A percentile compares a stretch with the other conserved stretches of the same genome.
Conservation (phyloP, 2,329 filamentous ascomycete genomes). For the Fusarium sp. region DNA sequence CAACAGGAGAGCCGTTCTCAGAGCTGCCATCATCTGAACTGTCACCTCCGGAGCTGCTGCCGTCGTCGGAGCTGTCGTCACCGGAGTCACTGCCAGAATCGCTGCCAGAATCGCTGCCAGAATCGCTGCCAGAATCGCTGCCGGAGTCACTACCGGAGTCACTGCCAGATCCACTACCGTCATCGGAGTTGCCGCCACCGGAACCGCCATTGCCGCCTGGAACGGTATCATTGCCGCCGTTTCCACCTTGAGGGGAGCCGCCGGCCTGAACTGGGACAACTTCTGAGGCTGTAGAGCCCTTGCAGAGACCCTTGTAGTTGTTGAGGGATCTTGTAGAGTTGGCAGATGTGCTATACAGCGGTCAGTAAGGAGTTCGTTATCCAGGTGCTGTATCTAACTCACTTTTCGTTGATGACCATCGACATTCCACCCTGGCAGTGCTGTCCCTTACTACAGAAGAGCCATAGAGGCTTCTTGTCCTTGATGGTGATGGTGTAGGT, state of each 20-base stretch:
- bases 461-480: conserved; percentile 78
- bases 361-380: conserved; percentile 6
- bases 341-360: conserved; percentile 56
- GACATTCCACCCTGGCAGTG: conserved; percentile 83
- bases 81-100: neutral
- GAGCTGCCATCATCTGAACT: neutral
- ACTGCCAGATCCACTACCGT: neutral
- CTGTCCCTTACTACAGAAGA: conserved; percentile 79
- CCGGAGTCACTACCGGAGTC: conserved; percentile 17
- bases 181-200: neutral
- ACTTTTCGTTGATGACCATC: conserved; percentile 82
- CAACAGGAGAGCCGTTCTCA: conserved; percentile 4
- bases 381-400: conserved; percentile 50
- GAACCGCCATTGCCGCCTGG: neutral
- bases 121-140: neutral
- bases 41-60: neutral
- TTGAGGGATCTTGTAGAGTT: conserved; percentile 66
- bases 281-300: conserved; percentile 47
- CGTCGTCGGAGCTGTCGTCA: conserved; percentile 2
- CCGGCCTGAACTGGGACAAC: conserved; percentile 42
- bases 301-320: conserved; percentile 60
- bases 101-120: neutral
- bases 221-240: conserved; percentile 24
- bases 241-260: conserved; percentile 39
- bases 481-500: conserved; percentile 80